Evolutionary conservation across 768 basidiomycete genomes (phyloP).

Genomic region (Serendipita sp.): DNA sequence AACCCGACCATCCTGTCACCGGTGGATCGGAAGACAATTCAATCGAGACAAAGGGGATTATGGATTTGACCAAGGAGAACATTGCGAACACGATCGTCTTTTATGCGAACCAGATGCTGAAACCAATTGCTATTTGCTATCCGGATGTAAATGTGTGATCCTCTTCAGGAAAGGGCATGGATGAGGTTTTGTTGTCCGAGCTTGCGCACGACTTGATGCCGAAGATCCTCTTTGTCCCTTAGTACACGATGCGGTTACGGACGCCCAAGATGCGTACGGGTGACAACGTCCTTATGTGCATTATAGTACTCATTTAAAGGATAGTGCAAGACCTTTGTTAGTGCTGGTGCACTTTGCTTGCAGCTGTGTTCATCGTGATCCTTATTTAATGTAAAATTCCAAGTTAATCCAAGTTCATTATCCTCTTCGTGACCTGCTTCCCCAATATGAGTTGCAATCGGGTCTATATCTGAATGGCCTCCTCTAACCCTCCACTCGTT

Average conservation of each 20-base stretch:
- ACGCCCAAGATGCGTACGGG: slow-evolving; percentile 98
- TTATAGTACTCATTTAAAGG: no score
- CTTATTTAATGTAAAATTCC: no score
- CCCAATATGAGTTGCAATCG: no score
- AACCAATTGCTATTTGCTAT: slow-evolving; percentile 90
- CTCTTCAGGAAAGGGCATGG: slow-evolving; percentile 29
- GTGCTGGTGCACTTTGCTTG: no score
- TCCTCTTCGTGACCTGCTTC: no score
- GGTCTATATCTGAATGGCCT: no score
- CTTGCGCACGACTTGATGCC: slow-evolving; percentile 55
- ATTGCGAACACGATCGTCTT: slow-evolving; percentile 89
- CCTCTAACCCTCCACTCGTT: no score
- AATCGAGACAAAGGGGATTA: slow-evolving; percentile 47
- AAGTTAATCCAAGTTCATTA: no score
- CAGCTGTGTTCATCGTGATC: no score
- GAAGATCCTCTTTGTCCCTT: slow-evolving; percentile 89
- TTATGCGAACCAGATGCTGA: slow-evolving; percentile 89
- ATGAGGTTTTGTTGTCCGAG: slow-evolving; percentile 45
- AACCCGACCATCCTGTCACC: slow-evolving; percentile 13
- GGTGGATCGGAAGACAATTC: slow-evolving; percentile 15
- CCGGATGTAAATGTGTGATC: slow-evolving; percentile 80
- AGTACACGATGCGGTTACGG: slow-evolving; percentile 73
- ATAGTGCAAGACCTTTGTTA: no score
- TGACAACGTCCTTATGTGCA: slow-evolving; percentile 71
- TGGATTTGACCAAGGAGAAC: slow-evolving; percentile 55